phyloP scores from a whole-genome alignment of 495 filamentous ascomycete species.

The Aspergillus panamensis region DNA sequence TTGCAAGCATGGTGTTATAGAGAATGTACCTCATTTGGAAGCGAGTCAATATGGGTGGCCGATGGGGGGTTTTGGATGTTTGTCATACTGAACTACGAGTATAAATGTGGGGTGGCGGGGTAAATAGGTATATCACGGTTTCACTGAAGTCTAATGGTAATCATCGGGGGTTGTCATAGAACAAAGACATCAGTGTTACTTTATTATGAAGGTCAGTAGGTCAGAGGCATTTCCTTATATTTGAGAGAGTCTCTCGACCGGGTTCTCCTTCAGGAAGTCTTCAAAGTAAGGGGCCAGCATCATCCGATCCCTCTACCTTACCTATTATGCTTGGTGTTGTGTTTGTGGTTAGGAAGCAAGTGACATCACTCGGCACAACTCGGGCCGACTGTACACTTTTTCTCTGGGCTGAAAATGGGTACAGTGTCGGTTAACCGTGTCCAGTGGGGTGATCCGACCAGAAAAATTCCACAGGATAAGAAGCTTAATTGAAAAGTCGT shows the following conservation, averaged over 20 bases:
- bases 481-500: too few relatives aligned
- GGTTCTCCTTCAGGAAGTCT: too few relatives aligned
- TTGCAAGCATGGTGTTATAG: neutral
- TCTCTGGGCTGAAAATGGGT: too few relatives aligned
- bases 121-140: neutral
- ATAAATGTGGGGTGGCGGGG: conserved; percentile 1
- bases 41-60: conserved; percentile 32
- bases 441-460: neutral
- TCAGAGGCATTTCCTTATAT: too few relatives aligned
- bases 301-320: too few relatives aligned
- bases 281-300: too few relatives aligned
- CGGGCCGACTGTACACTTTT: too few relatives aligned
- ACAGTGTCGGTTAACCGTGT: neutral
- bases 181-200: too few relatives aligned
- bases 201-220: too few relatives aligned
- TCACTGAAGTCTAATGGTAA: neutral
- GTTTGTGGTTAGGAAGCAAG: too few relatives aligned
- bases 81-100: neutral
- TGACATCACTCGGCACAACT: conserved; percentile 7
- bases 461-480: neutral
- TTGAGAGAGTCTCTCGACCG: too few relatives aligned
- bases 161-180: conserved; percentile 43
- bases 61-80: neutral
- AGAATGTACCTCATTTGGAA: conserved; percentile 48
- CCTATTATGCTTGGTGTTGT: too few relatives aligned